Evolutionary conservation across 2,329 filamentous ascomycete species (phyloP).

Genomic region (Alternaria sp.): DNA sequence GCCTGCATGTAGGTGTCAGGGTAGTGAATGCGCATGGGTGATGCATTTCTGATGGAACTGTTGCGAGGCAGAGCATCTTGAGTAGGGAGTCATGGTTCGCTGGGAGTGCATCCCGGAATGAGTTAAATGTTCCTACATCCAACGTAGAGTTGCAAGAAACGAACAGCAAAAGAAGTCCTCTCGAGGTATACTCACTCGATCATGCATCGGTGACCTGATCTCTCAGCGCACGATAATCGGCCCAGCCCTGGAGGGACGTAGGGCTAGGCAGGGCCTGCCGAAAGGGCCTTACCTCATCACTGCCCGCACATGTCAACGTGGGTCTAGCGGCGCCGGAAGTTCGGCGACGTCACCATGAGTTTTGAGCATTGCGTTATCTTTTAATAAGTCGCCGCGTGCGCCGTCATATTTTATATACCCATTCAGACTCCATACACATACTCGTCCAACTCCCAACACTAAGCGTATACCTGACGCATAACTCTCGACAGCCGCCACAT

Average conservation of each 20-base stretch:
- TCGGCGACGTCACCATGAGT: slow-evolving; percentile 49
- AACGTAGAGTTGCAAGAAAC: neutral
- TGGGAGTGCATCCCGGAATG: neutral
- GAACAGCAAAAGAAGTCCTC: neutral
- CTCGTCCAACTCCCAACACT: neutral
- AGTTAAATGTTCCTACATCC: neutral
- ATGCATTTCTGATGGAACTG: slow-evolving; percentile 1
- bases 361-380: slow-evolving; percentile 32
- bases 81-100: neutral
- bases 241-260: slow-evolving; percentile 4
- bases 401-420: slow-evolving; percentile 9
- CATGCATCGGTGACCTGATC: slow-evolving; percentile 29
- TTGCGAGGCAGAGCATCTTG: neutral
- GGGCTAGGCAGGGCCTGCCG: slow-evolving; percentile 31
- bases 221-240: slow-evolving; percentile 15
- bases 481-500: neutral
- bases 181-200: slow-evolving; percentile 5
- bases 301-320: slow-evolving; percentile 7
- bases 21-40: neutral
- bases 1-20: slow-evolving; percentile 3
- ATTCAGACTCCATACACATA: neutral
- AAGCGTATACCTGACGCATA: neutral
- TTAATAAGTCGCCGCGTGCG: slow-evolving; percentile 33
- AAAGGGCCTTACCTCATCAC: slow-evolving; percentile 32
- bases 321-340: slow-evolving; percentile 31